Evolutionary conservation across 345 rosid species (phyloP), one percentile per base, ranked within the genome.

Genomic region (Populus nigra): DNA sequence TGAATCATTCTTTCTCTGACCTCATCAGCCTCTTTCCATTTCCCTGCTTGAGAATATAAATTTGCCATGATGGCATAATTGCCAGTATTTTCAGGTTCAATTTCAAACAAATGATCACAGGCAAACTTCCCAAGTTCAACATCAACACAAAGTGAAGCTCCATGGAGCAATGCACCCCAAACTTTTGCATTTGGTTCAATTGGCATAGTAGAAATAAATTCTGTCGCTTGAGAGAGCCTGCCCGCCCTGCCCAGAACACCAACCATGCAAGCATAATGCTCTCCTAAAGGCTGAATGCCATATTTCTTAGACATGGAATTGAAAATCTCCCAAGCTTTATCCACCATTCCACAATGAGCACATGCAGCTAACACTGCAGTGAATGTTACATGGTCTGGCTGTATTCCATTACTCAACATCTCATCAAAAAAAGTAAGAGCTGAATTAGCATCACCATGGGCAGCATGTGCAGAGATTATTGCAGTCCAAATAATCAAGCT

Each of bases 401-500:
- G 86, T 65, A 83, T 88, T 41, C 89, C 86, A 31, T 63, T 79
- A 73, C 75, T 18, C 65, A 85, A 78, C 98, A 94, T 94, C 80
- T 78, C 86, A 49, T 88, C 29, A 80, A 93, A 94, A 16, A 87
- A 81, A 73, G 74, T 43, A 75, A 87, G 81, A 65, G 90, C 93
- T 18, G 77, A 79, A 75, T 36, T 72, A 80, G 93, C 91, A 77
- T 90, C 91, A 43, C 98, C 97, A 76, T 90, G 93, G 47, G 88
- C 76, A 79, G 97, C 87, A 84, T 88, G 87, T 25, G 95, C 97
- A 22, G 97, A 85, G 69, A 94, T 91, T 66, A 91, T 88, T 31
- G 98, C 89, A 0, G 98, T 94, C 98, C 98, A 94, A 49, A 91
- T 83, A 49, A 94, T 82, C 90, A 93, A 85, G 79, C 90, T 93